A percentile compares a stretch with the other conserved stretches of the same genome.
phyloP scores from a whole-genome alignment of 352 stramenopile genomes.

The Pythium pyrilobum region DNA sequence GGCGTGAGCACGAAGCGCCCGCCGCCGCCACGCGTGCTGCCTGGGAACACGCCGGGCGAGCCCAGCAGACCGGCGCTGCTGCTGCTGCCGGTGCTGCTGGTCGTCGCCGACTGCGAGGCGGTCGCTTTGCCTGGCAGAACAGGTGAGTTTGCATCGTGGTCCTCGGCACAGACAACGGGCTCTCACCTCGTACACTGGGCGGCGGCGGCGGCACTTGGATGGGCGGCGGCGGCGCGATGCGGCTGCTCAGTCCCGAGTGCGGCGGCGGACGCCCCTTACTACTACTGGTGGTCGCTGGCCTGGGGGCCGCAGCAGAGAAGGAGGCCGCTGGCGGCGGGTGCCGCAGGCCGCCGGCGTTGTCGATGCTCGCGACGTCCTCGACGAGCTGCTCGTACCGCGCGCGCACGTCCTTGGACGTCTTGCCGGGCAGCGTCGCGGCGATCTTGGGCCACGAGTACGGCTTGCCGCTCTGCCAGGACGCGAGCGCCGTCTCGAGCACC shows the following conservation, averaged over 20 bases:
- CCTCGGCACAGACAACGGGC: neutral
- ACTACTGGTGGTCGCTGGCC: neutral
- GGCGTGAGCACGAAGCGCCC: slow-evolving; percentile 14
- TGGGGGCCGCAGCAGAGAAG: neutral
- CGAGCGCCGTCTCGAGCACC: slow-evolving; percentile 67
- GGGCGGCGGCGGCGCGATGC: slow-evolving; percentile 54
- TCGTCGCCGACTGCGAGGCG: no score
- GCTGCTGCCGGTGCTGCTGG: no score
- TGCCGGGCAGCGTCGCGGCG: slow-evolving; percentile 53
- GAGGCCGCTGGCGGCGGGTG: neutral
- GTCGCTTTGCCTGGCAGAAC: neutral
- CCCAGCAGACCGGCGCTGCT: slow-evolving; percentile 8
- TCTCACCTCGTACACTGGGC: slow-evolving; percentile 5
- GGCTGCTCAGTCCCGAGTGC: slow-evolving; percentile 33
- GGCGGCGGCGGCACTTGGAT: slow-evolving; percentile 42
- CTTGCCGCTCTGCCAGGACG: slow-evolving; percentile 44
- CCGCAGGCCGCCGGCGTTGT: slow-evolving; percentile 18
- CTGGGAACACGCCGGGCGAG: slow-evolving; percentile 19
- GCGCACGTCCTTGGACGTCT: slow-evolving; percentile 68
- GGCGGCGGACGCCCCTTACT: neutral
- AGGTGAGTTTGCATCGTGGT: no score
- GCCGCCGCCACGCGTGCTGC: neutral
- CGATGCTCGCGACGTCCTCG: slow-evolving; percentile 63
- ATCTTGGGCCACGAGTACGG: slow-evolving; percentile 83
- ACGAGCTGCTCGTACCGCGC: slow-evolving; percentile 74